phyloP scores from a whole-genome alignment of 2,329 filamentous ascomycete genomes.

The Xylaria sp. region DNA sequence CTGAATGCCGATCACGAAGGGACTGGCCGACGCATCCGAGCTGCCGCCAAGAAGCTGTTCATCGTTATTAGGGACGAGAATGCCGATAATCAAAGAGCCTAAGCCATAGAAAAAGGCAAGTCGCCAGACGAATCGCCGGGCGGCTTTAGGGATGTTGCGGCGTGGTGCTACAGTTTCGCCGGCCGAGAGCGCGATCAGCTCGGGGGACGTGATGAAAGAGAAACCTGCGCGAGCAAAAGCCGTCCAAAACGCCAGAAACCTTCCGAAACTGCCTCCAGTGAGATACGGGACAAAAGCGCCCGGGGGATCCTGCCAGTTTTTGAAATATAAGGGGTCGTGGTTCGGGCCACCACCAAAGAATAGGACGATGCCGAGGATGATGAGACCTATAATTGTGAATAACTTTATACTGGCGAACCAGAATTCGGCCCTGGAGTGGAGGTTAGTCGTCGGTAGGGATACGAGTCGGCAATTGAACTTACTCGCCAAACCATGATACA shows the following conservation, averaged over 20 bases:
- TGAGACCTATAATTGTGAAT: slow-evolving; percentile 61
- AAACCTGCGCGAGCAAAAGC: slow-evolving; percentile 64
- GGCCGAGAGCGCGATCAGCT: slow-evolving; percentile 67
- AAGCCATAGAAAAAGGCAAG: slow-evolving; percentile 68
- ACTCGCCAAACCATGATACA: slow-evolving; percentile 62
- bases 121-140: slow-evolving; percentile 65
- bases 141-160: slow-evolving; percentile 69
- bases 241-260: slow-evolving; percentile 64
- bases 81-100: slow-evolving; percentile 65
- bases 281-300: slow-evolving; percentile 56
- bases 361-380: slow-evolving; percentile 61
- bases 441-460: background rate
- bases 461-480: background rate
- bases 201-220: slow-evolving; percentile 66
- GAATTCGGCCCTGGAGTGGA: slow-evolving; percentile 54
- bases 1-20: slow-evolving; percentile 71
- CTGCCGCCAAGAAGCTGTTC: slow-evolving; percentile 60
- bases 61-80: slow-evolving; percentile 70
- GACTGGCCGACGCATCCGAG: slow-evolving; percentile 65
- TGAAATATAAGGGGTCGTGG: slow-evolving; percentile 55
- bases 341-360: slow-evolving; percentile 61
- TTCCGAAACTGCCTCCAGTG: slow-evolving; percentile 51
- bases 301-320: slow-evolving; percentile 54
- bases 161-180: slow-evolving; percentile 69
- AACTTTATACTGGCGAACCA: slow-evolving; percentile 67